These are phyloP conservation scores for Leishmania major DNA, from an alignment of 208 protist species.

Conservation along the genomic window DNA sequence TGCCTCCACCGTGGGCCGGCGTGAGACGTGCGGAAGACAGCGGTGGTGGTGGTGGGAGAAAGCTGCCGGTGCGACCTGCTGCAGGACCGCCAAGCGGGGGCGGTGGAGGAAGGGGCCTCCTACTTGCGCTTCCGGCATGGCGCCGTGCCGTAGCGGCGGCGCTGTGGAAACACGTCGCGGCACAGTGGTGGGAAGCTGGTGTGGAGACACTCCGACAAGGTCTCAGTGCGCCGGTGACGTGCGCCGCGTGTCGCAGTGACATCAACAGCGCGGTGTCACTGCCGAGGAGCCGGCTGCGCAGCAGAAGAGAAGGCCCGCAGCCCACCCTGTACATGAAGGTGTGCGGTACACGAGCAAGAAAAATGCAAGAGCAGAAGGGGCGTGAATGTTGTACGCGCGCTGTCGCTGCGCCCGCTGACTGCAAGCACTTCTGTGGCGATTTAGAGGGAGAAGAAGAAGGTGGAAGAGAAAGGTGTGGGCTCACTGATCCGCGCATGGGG, in stretches of 20 bases:
- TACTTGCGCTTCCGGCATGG: not conserved
- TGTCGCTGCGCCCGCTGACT: not conserved
- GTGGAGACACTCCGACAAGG: not conserved
- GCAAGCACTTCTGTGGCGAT: not conserved
- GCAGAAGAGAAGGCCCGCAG: not conserved
- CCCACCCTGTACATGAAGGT: not conserved
- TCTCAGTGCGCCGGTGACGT: not conserved
- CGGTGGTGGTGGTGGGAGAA: conserved; percentile 39
- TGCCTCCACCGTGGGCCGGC: conserved; percentile 21
- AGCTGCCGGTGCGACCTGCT: not conserved
- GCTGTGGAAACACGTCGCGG: not conserved
- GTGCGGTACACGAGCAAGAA: not conserved
- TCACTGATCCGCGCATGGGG: not conserved
- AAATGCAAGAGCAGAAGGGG: not conserved
- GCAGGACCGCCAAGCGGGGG: conserved; percentile 1
- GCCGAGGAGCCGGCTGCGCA: not conserved
- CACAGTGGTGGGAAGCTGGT: not conserved
- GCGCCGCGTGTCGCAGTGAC: not conserved
- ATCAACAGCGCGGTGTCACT: not conserved
- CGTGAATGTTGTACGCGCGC: not conserved
- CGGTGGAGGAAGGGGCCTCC: not conserved
- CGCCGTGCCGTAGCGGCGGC: not conserved
- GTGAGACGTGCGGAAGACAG: conserved; percentile 26
- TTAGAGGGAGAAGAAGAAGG: not conserved
- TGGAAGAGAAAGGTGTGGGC: too few relatives aligned